phyloP scores from a whole-genome alignment of 176 grass and related monocot species.

The Rhipidocladum racemiflorum region DNA sequence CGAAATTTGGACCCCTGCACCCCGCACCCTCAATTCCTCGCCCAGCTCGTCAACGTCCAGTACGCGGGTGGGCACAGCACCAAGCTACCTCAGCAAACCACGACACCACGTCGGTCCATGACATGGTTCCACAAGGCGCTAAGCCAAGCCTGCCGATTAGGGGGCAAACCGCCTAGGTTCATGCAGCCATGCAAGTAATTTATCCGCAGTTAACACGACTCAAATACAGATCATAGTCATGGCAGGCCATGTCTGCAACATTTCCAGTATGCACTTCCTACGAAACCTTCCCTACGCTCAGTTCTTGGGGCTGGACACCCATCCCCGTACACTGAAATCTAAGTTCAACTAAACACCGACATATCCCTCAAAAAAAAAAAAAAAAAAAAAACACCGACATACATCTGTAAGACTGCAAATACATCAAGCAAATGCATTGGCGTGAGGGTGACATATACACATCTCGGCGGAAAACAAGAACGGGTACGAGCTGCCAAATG shows the following conservation, averaged over 20 bases:
- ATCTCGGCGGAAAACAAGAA: neutral
- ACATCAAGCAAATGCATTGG: constrained; percentile 1
- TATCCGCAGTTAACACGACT: neutral
- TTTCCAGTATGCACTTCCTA: neutral
- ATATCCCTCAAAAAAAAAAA: too few species aligned
- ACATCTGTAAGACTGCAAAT: constrained; percentile 7
- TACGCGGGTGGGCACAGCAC: too few species aligned
- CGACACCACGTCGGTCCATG: neutral
- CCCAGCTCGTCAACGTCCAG: too few species aligned
- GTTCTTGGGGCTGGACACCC: neutral
- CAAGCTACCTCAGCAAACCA: too few species aligned
- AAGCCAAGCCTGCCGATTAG: too few species aligned
- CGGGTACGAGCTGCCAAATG: neutral
- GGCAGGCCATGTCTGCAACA: neutral
- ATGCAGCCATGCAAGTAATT: neutral
- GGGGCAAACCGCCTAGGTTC: too few species aligned
- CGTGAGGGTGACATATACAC: constrained; percentile 14
- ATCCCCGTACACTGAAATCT: neutral
- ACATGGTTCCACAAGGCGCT: too few species aligned
- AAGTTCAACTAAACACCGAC: neutral
- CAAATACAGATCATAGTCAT: too few species aligned
- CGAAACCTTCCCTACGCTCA: neutral
- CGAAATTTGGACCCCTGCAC: too few species aligned
- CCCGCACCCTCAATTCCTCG: too few species aligned
- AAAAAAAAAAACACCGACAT: neutral